Evolutionary conservation across 2,329 filamentous ascomycete species (phyloP).

Genomic region (Onygenales sp.): DNA sequence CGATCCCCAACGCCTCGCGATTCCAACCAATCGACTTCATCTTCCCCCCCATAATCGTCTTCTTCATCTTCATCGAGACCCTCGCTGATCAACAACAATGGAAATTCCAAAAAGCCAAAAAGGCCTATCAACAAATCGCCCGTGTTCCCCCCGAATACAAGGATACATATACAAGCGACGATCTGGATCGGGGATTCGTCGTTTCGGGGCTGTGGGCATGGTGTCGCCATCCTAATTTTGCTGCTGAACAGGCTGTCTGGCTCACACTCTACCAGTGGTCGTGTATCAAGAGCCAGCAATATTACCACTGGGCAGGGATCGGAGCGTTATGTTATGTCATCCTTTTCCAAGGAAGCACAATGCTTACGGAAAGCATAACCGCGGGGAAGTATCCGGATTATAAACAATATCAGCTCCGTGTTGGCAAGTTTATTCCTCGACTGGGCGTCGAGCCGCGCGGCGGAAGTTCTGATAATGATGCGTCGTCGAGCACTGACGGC

Average conservation of each 20-base stretch:
- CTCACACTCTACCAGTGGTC: constrained; percentile 80
- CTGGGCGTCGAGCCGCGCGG: constrained; percentile 24
- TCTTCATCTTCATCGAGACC: constrained; percentile 57
- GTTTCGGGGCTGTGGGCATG: constrained; percentile 77
- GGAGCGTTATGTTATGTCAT: constrained; percentile 62
- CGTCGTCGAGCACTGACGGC: constrained; percentile 14
- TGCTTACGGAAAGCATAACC: constrained; percentile 75
- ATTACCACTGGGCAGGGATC: constrained; percentile 68
- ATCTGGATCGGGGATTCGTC: constrained; percentile 84
- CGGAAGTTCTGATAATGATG: neutral
- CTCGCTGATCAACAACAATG: constrained; percentile 91
- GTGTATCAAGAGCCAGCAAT: constrained; percentile 59
- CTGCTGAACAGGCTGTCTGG: constrained; percentile 87
- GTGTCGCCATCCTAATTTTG: constrained; percentile 90
- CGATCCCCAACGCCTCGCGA: constrained; percentile 45
- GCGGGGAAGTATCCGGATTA: constrained; percentile 83
- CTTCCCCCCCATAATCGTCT: constrained; percentile 47
- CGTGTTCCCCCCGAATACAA: constrained; percentile 52
- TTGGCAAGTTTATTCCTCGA: constrained; percentile 72
- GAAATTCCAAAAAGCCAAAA: constrained; percentile 77
- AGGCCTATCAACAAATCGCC: constrained; percentile 61
- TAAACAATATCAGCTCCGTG: constrained; percentile 67
- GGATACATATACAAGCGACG: constrained; percentile 51
- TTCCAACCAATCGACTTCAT: constrained; percentile 51
- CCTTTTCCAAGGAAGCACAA: constrained; percentile 83